phyloP scores from a whole-genome alignment of 2,329 filamentous ascomycete genomes.

The Hypoxylon sp. region DNA sequence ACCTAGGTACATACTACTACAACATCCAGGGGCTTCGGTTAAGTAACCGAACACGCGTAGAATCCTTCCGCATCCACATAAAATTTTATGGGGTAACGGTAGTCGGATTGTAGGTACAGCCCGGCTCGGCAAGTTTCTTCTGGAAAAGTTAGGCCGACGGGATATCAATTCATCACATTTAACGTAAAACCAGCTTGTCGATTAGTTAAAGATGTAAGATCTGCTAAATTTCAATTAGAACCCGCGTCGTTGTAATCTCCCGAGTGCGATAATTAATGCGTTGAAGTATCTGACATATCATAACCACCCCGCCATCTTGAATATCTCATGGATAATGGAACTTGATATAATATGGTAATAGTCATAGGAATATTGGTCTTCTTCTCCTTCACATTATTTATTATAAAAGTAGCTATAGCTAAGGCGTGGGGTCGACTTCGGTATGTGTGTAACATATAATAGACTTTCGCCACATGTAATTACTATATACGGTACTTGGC shows the following conservation, averaged over 20 bases:
- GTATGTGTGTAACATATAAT: too few species aligned
- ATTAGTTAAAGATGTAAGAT: background rate
- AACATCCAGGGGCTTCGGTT: background rate
- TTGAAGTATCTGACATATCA: too few species aligned
- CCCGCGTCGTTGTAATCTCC: background rate
- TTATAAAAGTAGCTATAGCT: too few species aligned
- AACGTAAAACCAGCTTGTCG: background rate
- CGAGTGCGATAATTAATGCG: background rate
- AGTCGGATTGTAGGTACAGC: conserved; percentile 3
- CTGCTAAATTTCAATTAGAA: background rate
- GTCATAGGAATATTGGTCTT: too few species aligned
- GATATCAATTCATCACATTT: background rate
- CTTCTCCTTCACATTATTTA: too few species aligned
- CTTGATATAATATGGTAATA: too few species aligned
- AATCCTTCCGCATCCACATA: conserved; percentile 14
- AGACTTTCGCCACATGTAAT: too few species aligned
- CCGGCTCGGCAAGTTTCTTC: conserved; percentile 6
- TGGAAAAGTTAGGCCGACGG: background rate
- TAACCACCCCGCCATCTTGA: too few species aligned
- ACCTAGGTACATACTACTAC: background rate
- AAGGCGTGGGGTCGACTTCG: too few species aligned
- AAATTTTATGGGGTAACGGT: background rate
- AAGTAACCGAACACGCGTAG: conserved; percentile 3
- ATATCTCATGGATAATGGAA: too few species aligned
- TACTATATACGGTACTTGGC: too few species aligned